These are phyloP conservation scores for Davidsoniella eucalypti DNA, from an alignment of 2,329 filamentous ascomycete species.

Conservation along the genomic window DNA sequence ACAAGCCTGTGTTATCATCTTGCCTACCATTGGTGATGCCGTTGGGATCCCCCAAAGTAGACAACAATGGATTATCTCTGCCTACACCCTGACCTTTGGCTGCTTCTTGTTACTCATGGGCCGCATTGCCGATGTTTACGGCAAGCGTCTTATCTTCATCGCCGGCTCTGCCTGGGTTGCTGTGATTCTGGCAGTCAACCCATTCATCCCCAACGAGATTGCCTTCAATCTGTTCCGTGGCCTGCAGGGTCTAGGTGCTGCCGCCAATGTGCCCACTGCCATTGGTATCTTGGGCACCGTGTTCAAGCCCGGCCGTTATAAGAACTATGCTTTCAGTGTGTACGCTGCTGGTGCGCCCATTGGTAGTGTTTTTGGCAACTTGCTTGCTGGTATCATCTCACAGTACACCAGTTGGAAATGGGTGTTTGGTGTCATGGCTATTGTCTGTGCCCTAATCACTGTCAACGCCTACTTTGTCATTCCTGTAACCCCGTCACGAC, in stretches of 20 bases:
- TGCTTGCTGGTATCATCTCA: slow-evolving; percentile 46
- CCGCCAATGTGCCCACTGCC: slow-evolving; percentile 53
- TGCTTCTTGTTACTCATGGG: slow-evolving; percentile 54
- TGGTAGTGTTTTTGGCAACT: slow-evolving; percentile 47
- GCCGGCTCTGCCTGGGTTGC: slow-evolving; percentile 47
- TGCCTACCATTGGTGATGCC: slow-evolving; percentile 42
- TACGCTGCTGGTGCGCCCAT: slow-evolving; percentile 50
- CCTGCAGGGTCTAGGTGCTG: slow-evolving; percentile 49
- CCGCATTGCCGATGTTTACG: slow-evolving; percentile 49
- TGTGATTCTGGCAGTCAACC: slow-evolving; percentile 38
- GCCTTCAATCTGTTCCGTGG: slow-evolving; percentile 50
- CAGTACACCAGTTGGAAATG: slow-evolving; percentile 49
- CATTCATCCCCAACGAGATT: slow-evolving; percentile 50
- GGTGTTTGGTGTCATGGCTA: slow-evolving; percentile 49
- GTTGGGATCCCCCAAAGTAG: slow-evolving; percentile 40
- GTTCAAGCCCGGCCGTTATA: slow-evolving; percentile 49
- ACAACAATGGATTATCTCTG: slow-evolving; percentile 50
- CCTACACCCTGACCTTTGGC: slow-evolving; percentile 48
- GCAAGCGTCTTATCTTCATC: slow-evolving; percentile 49
- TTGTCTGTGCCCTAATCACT: slow-evolving; percentile 40
- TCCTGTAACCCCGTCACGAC: slow-evolving; percentile 28
- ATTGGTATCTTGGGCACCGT: slow-evolving; percentile 54
- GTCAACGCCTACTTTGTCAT: slow-evolving; percentile 42
- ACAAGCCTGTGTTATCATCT: slow-evolving; percentile 43
- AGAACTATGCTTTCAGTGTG: slow-evolving; percentile 53